Evolutionary conservation across 2,329 filamentous ascomycete genomes (phyloP).

Genomic region (Alternaria postmessia): DNA sequence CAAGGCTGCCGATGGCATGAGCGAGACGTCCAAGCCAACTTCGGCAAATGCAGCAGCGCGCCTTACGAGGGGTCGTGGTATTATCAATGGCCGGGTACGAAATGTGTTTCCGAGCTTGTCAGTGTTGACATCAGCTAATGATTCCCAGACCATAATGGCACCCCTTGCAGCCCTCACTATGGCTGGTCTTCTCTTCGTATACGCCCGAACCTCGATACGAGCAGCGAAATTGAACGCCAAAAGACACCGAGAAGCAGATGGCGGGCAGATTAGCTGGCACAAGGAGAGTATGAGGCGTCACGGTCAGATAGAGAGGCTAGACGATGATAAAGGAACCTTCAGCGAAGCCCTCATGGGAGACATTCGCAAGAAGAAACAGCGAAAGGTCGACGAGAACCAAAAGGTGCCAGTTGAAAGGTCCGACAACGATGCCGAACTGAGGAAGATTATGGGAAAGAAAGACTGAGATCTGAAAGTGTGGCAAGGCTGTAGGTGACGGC

Average conservation of each 20-base stretch:
- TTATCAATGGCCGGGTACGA: constrained; percentile 48
- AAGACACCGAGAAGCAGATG: constrained; percentile 65
- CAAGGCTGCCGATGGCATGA: constrained; percentile 53
- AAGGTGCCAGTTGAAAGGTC: constrained; percentile 42
- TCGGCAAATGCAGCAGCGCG: constrained; percentile 43
- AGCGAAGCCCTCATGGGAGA: constrained; percentile 46
- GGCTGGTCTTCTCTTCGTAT: constrained; percentile 67
- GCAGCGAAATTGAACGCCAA: constrained; percentile 72
- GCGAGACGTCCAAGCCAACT: constrained; percentile 51
- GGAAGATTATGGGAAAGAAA: constrained; percentile 49
- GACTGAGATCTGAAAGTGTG: constrained; percentile 18
- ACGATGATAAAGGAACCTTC: constrained; percentile 46
- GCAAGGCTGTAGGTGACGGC: neutral
- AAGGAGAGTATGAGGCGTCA: constrained; percentile 64
- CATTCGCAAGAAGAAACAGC: constrained; percentile 42
- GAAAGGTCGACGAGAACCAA: constrained; percentile 31
- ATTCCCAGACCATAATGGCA: constrained; percentile 61
- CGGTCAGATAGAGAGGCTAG: constrained; percentile 57
- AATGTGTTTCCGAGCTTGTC: neutral
- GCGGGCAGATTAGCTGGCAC: constrained; percentile 63
- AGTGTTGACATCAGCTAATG: constrained; percentile 8
- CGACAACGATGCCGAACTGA: constrained; percentile 50
- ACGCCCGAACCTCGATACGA: constrained; percentile 70
- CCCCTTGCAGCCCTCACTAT: constrained; percentile 70
- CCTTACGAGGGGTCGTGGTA: constrained; percentile 39